Evolutionary conservation across 2,329 filamentous ascomycete species (phyloP).

Genomic region (Tothia fuscella): DNA sequence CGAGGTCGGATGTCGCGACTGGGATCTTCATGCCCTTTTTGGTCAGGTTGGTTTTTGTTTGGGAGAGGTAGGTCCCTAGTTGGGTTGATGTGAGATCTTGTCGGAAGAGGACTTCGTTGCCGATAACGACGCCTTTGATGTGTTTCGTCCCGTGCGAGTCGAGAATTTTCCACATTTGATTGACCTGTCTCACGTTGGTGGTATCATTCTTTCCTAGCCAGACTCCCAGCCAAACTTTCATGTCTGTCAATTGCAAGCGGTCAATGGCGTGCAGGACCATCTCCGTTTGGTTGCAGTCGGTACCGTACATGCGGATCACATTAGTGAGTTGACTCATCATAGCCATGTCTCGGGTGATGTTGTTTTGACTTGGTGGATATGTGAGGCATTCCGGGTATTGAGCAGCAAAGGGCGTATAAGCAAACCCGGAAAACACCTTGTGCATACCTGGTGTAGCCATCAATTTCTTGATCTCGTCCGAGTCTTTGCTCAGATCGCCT

Average conservation of each 20-base stretch:
- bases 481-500: constrained; percentile 62
- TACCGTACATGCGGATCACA: constrained; percentile 79
- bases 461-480: constrained; percentile 65
- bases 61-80: constrained; percentile 52
- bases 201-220: constrained; percentile 79
- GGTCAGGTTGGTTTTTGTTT: constrained; percentile 63
- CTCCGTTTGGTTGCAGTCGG: constrained; percentile 93
- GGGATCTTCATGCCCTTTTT: constrained; percentile 55
- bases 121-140: constrained; percentile 51
- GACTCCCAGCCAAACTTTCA: constrained; percentile 91
- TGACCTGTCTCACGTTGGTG: constrained; percentile 71
- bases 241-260: constrained; percentile 55
- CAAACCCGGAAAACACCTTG: constrained; percentile 89
- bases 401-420: constrained; percentile 85
- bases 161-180: constrained; percentile 74
- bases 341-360: constrained; percentile 82
- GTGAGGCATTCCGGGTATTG: constrained; percentile 77
- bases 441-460: constrained; percentile 73
- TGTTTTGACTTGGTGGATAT: constrained; percentile 79
- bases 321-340: constrained; percentile 85
- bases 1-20: constrained; percentile 78
- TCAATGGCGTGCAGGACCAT: constrained; percentile 81
- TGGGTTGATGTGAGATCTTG: constrained; percentile 53
- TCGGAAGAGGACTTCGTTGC: constrained; percentile 51
- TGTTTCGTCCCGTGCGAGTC: constrained; percentile 50